phyloP scores from a whole-genome alignment of 805 yeast species.

The Metschnikowia lunata region DNA sequence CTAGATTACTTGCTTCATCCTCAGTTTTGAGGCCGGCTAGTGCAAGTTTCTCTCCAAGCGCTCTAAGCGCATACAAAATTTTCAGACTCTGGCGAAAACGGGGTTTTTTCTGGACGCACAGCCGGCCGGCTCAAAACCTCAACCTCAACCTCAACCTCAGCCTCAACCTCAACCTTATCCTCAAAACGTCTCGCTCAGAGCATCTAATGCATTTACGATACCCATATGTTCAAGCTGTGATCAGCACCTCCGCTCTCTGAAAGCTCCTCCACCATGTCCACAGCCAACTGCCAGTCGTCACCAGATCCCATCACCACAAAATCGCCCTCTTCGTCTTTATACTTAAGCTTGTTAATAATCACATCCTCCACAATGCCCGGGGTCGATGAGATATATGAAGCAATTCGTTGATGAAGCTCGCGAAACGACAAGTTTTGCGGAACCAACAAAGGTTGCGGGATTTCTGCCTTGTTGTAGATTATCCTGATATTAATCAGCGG shows the following conservation, averaged over 20 bases:
- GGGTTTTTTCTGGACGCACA: too few relatives aligned
- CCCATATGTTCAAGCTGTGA: slow-evolving; percentile 38
- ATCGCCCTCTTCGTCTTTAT: slow-evolving; percentile 95
- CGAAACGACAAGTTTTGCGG: slow-evolving; percentile 29
- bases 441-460: slow-evolving; percentile 26
- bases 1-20: too few relatives aligned
- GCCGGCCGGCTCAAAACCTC: too few relatives aligned
- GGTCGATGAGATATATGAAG: slow-evolving; percentile 44
- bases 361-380: slow-evolving; percentile 54
- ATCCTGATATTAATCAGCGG: slow-evolving; percentile 23
- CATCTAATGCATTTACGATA: slow-evolving; percentile 20
- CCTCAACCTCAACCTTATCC: too few relatives aligned
- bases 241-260: slow-evolving; percentile 17
- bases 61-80: too few relatives aligned
- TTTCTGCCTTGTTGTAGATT: slow-evolving; percentile 30
- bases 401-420: slow-evolving; percentile 63
- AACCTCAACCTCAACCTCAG: too few relatives aligned
- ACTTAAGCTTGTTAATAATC: slow-evolving; percentile 54
- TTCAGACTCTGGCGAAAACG: too few relatives aligned
- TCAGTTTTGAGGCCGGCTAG: too few relatives aligned
- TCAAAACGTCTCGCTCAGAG: too few relatives aligned
- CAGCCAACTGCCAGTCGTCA: slow-evolving; percentile 85
- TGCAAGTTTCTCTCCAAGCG: too few relatives aligned
- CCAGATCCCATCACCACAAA: slow-evolving; percentile 77
- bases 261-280: slow-evolving; percentile 50